Conservation (phyloP, 345 rosid genomes). For the Eucalyptus erythrocorys region DNA sequence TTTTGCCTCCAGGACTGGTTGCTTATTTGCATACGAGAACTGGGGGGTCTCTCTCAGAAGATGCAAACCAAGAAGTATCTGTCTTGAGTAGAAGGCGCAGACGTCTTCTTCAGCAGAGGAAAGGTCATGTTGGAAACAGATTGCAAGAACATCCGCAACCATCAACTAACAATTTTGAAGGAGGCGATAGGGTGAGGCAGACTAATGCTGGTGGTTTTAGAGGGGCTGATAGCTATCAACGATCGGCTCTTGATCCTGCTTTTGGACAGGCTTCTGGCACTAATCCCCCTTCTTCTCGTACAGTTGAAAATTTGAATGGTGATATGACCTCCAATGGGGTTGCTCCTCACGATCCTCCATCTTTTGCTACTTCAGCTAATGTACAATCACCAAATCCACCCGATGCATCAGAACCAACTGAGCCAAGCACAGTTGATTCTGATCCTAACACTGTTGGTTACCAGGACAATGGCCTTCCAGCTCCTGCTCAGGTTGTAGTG, state of each 20-base stretch:
- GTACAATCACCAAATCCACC: slow-evolving; percentile 19
- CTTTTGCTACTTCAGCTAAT: slow-evolving; percentile 20
- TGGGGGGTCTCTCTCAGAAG: slow-evolving; percentile 44
- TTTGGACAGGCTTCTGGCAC: slow-evolving; percentile 28
- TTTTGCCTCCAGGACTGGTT: slow-evolving; percentile 98
- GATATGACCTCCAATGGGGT: slow-evolving; percentile 27
- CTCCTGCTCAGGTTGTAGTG: slow-evolving; percentile 97
- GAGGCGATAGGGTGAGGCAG: slow-evolving; percentile 39
- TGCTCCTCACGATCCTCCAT: slow-evolving; percentile 37
- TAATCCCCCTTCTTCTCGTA: slow-evolving; percentile 15
- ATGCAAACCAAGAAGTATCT: slow-evolving; percentile 58
- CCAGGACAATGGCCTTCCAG: slow-evolving; percentile 58
- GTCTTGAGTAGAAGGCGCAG: slow-evolving; percentile 64
- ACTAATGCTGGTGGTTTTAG: slow-evolving; percentile 16
- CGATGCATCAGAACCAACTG: slow-evolving; percentile 34
- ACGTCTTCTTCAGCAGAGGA: slow-evolving; percentile 85
- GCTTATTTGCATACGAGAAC: slow-evolving; percentile 94
- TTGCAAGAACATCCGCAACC: slow-evolving; percentile 55
- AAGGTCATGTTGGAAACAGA: slow-evolving; percentile 53
- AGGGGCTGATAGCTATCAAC: slow-evolving; percentile 40
- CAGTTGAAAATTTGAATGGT: slow-evolving; percentile 34
- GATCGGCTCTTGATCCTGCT: slow-evolving; percentile 27
- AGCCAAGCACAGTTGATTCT: slow-evolving; percentile 27
- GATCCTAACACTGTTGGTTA: slow-evolving; percentile 30
- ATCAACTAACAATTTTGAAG: slow-evolving; percentile 41